Evolutionary conservation across 1,284 basidiomycete genomes (phyloP), one percentile per base, ranked within the genome.

Genomic region (Chondrostereum purpureum): DNA sequence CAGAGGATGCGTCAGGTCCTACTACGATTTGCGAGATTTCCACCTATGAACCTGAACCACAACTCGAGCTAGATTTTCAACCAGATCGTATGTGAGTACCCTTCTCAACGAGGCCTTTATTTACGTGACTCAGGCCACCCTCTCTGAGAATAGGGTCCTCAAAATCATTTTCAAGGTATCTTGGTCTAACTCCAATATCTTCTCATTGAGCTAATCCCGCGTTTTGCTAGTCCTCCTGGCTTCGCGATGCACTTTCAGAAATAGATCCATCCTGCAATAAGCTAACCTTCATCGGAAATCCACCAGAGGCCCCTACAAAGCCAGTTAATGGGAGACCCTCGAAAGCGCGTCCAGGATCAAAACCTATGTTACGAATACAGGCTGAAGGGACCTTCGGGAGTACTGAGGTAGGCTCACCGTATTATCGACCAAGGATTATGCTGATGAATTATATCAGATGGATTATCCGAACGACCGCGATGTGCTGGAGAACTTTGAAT

Each of bases 401-500:
- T 47, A 87, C 86, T 1, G 88, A 93, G 71, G 90, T 88, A 48
- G 17, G 68, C 54, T n/a, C 10, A 14, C 22, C 19, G 43, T 39
- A 31, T 21, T 5, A 42, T 34, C 39, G 12, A 14, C 14, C 31
- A 35, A 34, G 16, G n/a, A 17, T 31, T 27, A 42, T 12, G 38
- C 22, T 39, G 24, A 17, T 45, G 16, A 56, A 6, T 5, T 19
- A 24, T 10, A 21, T 21, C 18, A 93, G 89, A 88, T 95, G 80
- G 92, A 96, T 62, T 95, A 93, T 53, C 89, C 90, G 1, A 91
- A 92, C 55, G 92, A 94, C 57, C 73, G 76, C 42, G 91, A 94
- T 44, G 88, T 95, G 0, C 75, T 96, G 35, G 91, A 95, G 62
- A 78, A 81, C 0, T 92, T 93, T 57, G 87, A 92, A 53, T 95